phyloP scores from a whole-genome alignment of 768 basidiomycete species.

The Mycena galopus region DNA sequence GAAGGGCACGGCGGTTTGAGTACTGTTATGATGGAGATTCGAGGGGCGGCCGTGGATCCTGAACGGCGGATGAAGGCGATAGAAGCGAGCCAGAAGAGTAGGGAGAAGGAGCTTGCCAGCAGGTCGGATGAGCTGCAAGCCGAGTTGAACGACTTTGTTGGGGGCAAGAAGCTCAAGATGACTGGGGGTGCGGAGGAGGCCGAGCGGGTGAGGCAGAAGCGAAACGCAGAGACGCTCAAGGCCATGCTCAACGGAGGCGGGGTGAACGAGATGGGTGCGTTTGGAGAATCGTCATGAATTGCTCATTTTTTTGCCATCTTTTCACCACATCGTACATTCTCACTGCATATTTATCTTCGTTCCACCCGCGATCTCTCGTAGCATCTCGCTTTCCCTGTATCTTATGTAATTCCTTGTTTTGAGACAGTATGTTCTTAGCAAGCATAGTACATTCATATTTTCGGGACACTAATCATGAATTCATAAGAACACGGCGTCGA shows the following conservation, averaged over 20 bases:
- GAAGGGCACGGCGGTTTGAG: slow-evolving; percentile 76
- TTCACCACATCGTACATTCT: slow-evolving; percentile 35
- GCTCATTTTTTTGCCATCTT: slow-evolving; percentile 13
- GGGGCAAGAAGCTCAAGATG: slow-evolving; percentile 90
- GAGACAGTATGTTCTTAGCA: slow-evolving; percentile 23
- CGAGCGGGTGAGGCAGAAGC: slow-evolving; percentile 88
- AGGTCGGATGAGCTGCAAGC: slow-evolving; percentile 87
- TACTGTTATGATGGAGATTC: slow-evolving; percentile 92
- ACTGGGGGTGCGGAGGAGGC: slow-evolving; percentile 95
- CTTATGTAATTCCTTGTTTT: slow-evolving; percentile 30
- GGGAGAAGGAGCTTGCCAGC: slow-evolving; percentile 80
- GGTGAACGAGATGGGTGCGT: slow-evolving; percentile 22
- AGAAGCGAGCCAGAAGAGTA: slow-evolving; percentile 84
- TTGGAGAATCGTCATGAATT: slow-evolving; percentile 7
- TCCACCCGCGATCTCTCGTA: slow-evolving; percentile 9
- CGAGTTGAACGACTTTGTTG: slow-evolving; percentile 90
- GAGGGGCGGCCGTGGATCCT: slow-evolving; percentile 85
- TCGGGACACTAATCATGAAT: background rate
- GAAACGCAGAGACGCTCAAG: slow-evolving; percentile 87
- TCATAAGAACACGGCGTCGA: background rate
- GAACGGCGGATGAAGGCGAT: slow-evolving; percentile 92
- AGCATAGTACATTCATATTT: background rate
- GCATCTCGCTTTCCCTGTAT: slow-evolving; percentile 23
- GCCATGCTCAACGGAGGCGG: slow-evolving; percentile 82
- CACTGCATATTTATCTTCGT: slow-evolving; percentile 39